phyloP scores from a whole-genome alignment of 441 rosid genomes.

The Bruguiera hainesii region DNA sequence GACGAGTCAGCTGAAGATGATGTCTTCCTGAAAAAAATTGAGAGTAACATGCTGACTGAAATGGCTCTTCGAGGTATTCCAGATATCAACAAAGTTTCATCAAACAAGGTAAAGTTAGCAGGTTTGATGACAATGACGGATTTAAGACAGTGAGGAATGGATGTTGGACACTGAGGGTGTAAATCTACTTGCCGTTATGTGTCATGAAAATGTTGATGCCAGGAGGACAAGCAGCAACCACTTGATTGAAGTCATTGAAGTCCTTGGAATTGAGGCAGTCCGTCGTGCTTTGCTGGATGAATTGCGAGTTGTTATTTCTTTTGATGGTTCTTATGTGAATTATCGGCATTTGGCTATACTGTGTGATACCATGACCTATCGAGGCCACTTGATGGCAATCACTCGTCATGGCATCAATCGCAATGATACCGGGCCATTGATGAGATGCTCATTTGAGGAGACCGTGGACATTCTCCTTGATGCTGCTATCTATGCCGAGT shows the following conservation, averaged over 20 bases:
- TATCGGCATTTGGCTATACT: constrained; percentile 94
- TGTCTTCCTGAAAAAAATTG: constrained; percentile 95
- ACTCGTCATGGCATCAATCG: constrained; percentile 97
- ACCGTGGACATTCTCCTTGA: constrained; percentile 96
- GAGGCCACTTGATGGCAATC: constrained; percentile 98
- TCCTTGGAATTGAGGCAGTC: constrained; percentile 95
- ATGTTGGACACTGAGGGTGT: constrained; percentile 98
- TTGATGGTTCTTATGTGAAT: constrained; percentile 96
- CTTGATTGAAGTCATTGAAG: constrained; percentile 91
- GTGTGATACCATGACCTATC: constrained; percentile 98
- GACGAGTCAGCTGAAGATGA: constrained; percentile 99
- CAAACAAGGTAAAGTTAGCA: constrained; percentile 72
- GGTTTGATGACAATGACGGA: constrained; percentile 76
- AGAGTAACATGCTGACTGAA: constrained; percentile 97
- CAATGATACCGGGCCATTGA: constrained; percentile 95
- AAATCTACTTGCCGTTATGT: constrained; percentile 95
- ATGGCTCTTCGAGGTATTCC: constrained; percentile 99
- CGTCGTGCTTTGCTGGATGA: constrained; percentile 91
- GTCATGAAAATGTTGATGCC: constrained; percentile 92
- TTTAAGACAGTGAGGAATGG: constrained; percentile 88
- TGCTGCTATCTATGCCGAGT: constrained; percentile 95
- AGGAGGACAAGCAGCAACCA: constrained; percentile 97
- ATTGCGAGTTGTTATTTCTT: constrained; percentile 90
- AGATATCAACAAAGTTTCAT: constrained; percentile 95
- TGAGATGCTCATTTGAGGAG: constrained; percentile 99